Evolutionary conservation across 805 yeast species (phyloP).

Genomic region (Metschnikowia baotianmanensis): DNA sequence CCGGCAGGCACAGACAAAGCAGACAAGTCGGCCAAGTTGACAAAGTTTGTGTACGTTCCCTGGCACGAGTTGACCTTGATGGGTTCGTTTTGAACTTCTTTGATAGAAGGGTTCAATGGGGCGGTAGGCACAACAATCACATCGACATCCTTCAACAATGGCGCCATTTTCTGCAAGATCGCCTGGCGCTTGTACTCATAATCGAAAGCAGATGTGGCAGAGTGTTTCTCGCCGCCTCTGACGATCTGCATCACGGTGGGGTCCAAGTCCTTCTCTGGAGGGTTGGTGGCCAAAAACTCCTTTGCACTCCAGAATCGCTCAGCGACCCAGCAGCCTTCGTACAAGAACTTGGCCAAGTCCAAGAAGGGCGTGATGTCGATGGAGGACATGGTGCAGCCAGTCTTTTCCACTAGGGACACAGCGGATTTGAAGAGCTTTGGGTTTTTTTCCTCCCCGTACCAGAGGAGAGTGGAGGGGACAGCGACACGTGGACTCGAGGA

Average conservation of each 20-base stretch:
- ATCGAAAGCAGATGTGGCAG: constrained; percentile 81
- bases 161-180: constrained; percentile 62
- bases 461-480: constrained; percentile 67
- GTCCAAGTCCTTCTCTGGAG: constrained; percentile 70
- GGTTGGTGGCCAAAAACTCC: constrained; percentile 67
- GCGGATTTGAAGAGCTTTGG: constrained; percentile 66
- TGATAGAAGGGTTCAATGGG: constrained; percentile 85
- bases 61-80: constrained; percentile 80
- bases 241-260: constrained; percentile 81
- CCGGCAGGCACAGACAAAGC: constrained; percentile 93
- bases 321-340: constrained; percentile 99
- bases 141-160: constrained; percentile 59
- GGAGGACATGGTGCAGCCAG: constrained; percentile 55
- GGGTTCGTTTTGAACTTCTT: constrained; percentile 73
- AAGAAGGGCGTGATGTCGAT: constrained; percentile 74
- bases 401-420: constrained; percentile 42
- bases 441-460: constrained; percentile 82
- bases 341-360: constrained; percentile 80
- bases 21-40: constrained; percentile 87
- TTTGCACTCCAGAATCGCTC: constrained; percentile 86
- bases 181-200: constrained; percentile 86
- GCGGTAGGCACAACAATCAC: constrained; percentile 89
- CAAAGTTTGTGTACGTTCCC: constrained; percentile 98
- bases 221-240: constrained; percentile 69
- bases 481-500: constrained; percentile 65